A percentile compares a stretch with the other conserved stretches of the same genome.
Conservation (phyloP, 352 stramenopile species). For the Globisporangium solare region DNA sequence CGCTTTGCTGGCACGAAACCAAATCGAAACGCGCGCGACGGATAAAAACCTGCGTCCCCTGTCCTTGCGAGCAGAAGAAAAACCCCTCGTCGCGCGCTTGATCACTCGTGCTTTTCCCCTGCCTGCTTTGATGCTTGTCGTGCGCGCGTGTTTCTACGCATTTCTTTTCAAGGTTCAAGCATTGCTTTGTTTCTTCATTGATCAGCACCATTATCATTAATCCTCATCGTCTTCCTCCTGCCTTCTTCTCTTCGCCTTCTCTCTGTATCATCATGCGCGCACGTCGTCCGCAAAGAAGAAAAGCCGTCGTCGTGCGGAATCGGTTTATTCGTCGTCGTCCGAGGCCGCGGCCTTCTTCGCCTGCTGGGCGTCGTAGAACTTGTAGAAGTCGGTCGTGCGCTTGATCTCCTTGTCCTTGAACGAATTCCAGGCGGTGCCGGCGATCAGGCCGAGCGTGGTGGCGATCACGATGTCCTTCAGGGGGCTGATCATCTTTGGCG, state of each 20-base stretch:
- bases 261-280: not conserved
- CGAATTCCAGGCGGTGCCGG: slow-evolving; percentile 56
- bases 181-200: not conserved
- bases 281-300: not conserved
- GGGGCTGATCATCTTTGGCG: slow-evolving; percentile 62
- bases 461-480: slow-evolving; percentile 81
- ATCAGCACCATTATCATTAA: not conserved
- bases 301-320: not conserved
- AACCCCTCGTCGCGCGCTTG: not conserved
- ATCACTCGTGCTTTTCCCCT: not conserved
- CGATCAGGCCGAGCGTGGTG: slow-evolving; percentile 52
- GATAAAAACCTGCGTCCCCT: not conserved
- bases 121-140: not conserved
- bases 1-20: too few relatives aligned
- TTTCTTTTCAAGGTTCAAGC: not conserved
- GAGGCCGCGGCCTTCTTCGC: slow-evolving; percentile 46
- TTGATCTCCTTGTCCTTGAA: slow-evolving; percentile 66
- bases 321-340: slow-evolving; percentile 26
- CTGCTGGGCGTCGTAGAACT: slow-evolving; percentile 74
- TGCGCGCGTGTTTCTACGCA: not conserved
- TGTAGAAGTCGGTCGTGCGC: slow-evolving; percentile 78
- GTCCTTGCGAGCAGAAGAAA: not conserved
- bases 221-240: not conserved
- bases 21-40: too few relatives aligned
- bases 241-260: not conserved